A percentile compares a stretch with the other conserved stretches of the same genome.
Conservation (phyloP, 495 filamentous ascomycete genomes). For the Penicillium pancosmium region DNA sequence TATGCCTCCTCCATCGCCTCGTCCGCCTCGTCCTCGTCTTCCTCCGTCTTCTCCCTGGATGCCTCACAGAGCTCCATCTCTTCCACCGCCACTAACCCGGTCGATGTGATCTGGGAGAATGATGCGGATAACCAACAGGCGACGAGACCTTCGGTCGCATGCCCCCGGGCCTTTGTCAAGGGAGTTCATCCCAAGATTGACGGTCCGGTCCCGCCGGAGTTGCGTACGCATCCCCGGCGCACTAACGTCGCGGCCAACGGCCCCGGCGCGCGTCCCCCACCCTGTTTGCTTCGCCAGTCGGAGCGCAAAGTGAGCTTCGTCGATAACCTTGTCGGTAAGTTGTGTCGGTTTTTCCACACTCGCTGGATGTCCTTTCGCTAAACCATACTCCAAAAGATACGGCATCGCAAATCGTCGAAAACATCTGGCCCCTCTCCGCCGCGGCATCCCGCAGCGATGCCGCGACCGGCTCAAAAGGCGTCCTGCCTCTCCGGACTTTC, state of each 20-base stretch:
- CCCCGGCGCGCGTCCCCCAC: conserved; percentile 69
- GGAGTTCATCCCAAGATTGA: conserved; percentile 37
- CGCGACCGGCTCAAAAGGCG: conserved; percentile 57
- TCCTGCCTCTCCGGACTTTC: conserved; percentile 89
- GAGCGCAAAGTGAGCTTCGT: conserved; percentile 96
- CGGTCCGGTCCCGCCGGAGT: conserved; percentile 61
- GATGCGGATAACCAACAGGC: conserved; percentile 38
- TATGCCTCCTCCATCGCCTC: conserved; percentile 71
- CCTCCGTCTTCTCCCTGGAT: conserved; percentile 81
- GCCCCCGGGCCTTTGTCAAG: conserved; percentile 35
- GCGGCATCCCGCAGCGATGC: conserved; percentile 51
- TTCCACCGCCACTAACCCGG: conserved; percentile 47
- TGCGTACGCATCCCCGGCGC: conserved; percentile 82
- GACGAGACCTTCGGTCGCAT: conserved; percentile 26
- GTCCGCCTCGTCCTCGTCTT: conserved; percentile 73
- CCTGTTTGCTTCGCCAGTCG: conserved; percentile 82
- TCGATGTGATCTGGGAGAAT: conserved; percentile 54
- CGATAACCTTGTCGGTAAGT: conserved; percentile 98
- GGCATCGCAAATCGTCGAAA: conserved; percentile 95
- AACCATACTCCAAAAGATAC: conserved; percentile 69
- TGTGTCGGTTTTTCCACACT: conserved; percentile 23
- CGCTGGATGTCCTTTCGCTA: conserved; percentile 23
- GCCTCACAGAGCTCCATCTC: conserved; percentile 56
- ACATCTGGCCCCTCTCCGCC: conserved; percentile 82
- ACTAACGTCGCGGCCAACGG: conserved; percentile 54